Percentiles rank a stretch among this genome's conserved stretches.
Conservation (phyloP, 169 alveolate genomes). For the Babesia divergens region DNA sequence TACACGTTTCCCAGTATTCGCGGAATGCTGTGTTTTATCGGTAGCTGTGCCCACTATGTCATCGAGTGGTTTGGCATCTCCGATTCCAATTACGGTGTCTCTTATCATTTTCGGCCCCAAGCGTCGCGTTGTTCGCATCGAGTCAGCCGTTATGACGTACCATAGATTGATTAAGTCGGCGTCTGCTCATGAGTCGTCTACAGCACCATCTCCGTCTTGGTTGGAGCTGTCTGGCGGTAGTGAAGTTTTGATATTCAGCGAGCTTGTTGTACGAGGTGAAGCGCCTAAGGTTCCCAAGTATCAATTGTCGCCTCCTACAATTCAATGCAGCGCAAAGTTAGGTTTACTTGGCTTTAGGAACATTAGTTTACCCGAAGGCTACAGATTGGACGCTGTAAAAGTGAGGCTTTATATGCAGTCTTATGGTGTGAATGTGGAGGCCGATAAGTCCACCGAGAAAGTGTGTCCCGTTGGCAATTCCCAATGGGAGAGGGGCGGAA, state of each 20-base stretch:
- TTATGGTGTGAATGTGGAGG: slow-evolving; percentile 60
- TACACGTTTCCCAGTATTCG: slow-evolving; percentile 59
- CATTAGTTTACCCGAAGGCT: slow-evolving; percentile 50
- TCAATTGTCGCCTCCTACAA: slow-evolving; percentile 83
- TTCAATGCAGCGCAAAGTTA: slow-evolving; percentile 68
- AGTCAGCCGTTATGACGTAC: slow-evolving; percentile 48
- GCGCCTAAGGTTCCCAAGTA: slow-evolving; percentile 79
- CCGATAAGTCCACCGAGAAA: slow-evolving; percentile 60
- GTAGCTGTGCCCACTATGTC: slow-evolving; percentile 23
- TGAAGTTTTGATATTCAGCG: slow-evolving; percentile 78
- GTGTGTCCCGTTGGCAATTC: slow-evolving; percentile 66
- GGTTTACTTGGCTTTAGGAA: slow-evolving; percentile 77
- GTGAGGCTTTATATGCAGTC: slow-evolving; percentile 32
- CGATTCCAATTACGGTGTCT: slow-evolving; percentile 37
- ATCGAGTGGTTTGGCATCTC: slow-evolving; percentile 39
- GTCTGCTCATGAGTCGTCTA: slow-evolving; percentile 10
- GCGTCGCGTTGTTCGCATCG: slow-evolving; percentile 25
- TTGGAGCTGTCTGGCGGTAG: slow-evolving; percentile 79
- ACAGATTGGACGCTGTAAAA: slow-evolving; percentile 5
- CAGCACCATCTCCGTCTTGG: slow-evolving; percentile 82
- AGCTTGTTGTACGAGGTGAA: slow-evolving; percentile 77
- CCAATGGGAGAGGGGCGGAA: slow-evolving; percentile 75
- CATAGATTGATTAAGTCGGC: slow-evolving; percentile 50
- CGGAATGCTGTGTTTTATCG: slow-evolving; percentile 48
- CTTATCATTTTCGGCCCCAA: background rate